Conservation (phyloP, 2,329 filamentous ascomycete genomes). For the Hymenoscyphus fraxineus region DNA sequence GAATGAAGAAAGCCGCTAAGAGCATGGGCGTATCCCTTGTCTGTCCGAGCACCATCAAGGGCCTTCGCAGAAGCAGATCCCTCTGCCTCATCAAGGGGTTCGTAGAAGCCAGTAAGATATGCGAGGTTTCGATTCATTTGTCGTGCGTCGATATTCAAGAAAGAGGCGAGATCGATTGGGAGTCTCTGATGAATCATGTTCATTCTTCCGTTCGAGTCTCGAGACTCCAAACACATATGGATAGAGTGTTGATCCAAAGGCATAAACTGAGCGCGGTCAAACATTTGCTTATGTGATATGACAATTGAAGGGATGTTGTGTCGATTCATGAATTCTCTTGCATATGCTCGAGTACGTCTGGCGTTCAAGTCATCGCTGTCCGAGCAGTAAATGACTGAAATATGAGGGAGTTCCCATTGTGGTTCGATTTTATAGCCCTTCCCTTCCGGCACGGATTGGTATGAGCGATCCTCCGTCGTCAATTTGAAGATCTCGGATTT, state of each 20-base stretch:
- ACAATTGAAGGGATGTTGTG: constrained; percentile 47
- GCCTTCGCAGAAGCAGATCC: constrained; percentile 5
- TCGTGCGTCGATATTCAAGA: constrained; percentile 48
- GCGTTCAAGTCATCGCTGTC: constrained; percentile 40
- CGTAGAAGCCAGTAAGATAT: constrained; percentile 41
- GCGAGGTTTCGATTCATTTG: constrained; percentile 53
- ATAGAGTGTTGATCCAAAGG: constrained; percentile 41
- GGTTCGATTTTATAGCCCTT: constrained; percentile 39
- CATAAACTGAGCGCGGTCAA: constrained; percentile 37
- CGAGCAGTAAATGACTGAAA: constrained; percentile 48
- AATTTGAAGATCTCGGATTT: constrained; percentile 41
- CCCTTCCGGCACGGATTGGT: constrained; percentile 37
- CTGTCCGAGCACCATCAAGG: constrained; percentile 16
- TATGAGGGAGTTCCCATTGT: constrained; percentile 45
- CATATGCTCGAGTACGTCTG: constrained; percentile 40
- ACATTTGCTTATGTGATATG: constrained; percentile 44
- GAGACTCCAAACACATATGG: constrained; percentile 46
- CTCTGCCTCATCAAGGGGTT: constrained; percentile 16
- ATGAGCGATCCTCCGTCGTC: constrained; percentile 36
- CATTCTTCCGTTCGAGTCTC: constrained; percentile 36
- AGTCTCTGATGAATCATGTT: constrained; percentile 40
- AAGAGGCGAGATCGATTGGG: constrained; percentile 47
- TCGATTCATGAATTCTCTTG: constrained; percentile 45
- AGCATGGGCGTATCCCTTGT: constrained; percentile 23
- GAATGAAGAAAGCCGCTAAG: constrained; percentile 20